Conservation (phyloP, 1,284 basidiomycete genomes). For the Wolfiporia cocos region DNA sequence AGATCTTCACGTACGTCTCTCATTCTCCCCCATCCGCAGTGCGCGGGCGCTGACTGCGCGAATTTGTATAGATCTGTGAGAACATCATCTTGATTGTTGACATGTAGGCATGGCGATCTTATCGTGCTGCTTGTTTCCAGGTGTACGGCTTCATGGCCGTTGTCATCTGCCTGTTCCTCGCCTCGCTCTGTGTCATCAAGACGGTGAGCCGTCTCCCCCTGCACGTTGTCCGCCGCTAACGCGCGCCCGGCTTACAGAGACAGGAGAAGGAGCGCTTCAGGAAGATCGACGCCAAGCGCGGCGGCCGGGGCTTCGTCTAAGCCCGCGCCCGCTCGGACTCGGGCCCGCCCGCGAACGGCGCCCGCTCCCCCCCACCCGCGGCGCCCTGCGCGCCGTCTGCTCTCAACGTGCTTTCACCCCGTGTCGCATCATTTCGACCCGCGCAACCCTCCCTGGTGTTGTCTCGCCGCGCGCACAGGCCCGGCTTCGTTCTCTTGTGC, state of each 20-base stretch:
- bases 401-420: constrained; percentile 1
- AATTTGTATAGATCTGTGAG: constrained; percentile 14
- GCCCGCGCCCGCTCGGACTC: not conserved
- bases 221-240: not conserved
- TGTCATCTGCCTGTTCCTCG: constrained; percentile 65
- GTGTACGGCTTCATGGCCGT: constrained; percentile 84
- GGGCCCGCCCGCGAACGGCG: no score
- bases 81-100: constrained; percentile 1
- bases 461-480: not conserved
- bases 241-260: constrained; percentile 38
- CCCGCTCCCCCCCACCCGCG: no score
- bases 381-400: no score
- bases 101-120: constrained; percentile 2
- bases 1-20: constrained; percentile 70
- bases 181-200: constrained; percentile 80
- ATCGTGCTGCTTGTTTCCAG: constrained; percentile 13
- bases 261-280: constrained; percentile 77
- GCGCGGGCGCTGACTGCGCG: constrained; percentile 1
- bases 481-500: constrained; percentile 9
- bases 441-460: not conserved
- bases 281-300: constrained; percentile 82
- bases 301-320: constrained; percentile 80
- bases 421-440: constrained; percentile 1
- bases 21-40: not conserved
- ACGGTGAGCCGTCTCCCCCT: constrained; percentile 39